Percentiles rank a stretch among this genome's conserved stretches.
Conservation (phyloP, 495 filamentous ascomycete genomes). For the Trichocladium uniseriatum region DNA sequence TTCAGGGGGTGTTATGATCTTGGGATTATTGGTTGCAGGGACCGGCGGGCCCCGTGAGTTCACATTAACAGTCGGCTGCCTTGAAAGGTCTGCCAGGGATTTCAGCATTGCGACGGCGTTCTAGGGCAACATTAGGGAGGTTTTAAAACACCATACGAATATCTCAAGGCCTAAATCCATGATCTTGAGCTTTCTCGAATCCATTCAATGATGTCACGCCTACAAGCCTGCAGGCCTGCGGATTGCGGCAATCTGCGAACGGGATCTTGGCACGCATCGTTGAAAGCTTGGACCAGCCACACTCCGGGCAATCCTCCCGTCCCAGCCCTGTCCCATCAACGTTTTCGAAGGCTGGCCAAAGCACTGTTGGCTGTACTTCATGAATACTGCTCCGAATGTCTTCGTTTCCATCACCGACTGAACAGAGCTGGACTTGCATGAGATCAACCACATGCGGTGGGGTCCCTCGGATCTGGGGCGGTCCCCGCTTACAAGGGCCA, state of each 20-base stretch:
- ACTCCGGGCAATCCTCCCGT: too few relatives aligned
- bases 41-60: too few relatives aligned
- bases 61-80: neutral
- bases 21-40: neutral
- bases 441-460: conserved; percentile 8
- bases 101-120: conserved; percentile 5
- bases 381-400: neutral
- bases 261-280: neutral
- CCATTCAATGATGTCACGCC: neutral
- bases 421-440: too few relatives aligned
- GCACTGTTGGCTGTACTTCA: too few relatives aligned
- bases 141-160: too few relatives aligned
- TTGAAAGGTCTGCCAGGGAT: neutral
- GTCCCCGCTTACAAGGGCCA: conserved; percentile 13
- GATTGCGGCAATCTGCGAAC: neutral
- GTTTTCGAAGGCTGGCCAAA: too few relatives aligned
- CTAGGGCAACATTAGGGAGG: neutral
- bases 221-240: neutral
- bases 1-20: neutral
- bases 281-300: too few relatives aligned
- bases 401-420: neutral
- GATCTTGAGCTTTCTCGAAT: neutral
- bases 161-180: too few relatives aligned
- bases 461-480: neutral
- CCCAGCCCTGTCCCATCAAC: too few relatives aligned